These are phyloP conservation scores for Penicillium psychrosexuale DNA, from an alignment of 2,329 filamentous ascomycete genomes.

Conservation along the genomic window DNA sequence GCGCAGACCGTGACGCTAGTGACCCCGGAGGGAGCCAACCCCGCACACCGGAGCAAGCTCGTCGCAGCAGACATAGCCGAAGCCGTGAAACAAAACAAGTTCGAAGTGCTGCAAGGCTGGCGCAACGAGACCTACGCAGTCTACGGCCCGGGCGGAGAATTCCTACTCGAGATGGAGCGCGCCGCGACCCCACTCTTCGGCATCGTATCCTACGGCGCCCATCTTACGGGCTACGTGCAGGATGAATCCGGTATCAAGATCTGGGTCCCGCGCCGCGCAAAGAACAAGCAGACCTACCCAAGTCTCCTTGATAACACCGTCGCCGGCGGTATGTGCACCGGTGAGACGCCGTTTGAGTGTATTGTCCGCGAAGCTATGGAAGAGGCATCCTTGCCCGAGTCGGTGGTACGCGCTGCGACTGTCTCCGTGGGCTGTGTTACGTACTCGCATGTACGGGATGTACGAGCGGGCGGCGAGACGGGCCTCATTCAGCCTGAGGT, in stretches of 20 bases:
- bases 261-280: constrained; percentile 78
- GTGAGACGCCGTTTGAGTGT: constrained; percentile 76
- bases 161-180: constrained; percentile 74
- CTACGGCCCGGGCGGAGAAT: constrained; percentile 58
- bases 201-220: constrained; percentile 72
- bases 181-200: constrained; percentile 71
- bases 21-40: constrained; percentile 54
- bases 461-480: constrained; percentile 72
- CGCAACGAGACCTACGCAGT: constrained; percentile 77
- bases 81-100: constrained; percentile 68
- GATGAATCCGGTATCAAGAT: constrained; percentile 62
- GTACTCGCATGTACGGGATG: constrained; percentile 78
- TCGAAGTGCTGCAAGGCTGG: constrained; percentile 75
- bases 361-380: constrained; percentile 83
- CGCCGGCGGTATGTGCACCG: constrained; percentile 77
- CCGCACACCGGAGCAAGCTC: constrained; percentile 59
- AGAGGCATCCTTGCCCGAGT: constrained; percentile 76
- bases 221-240: constrained; percentile 71
- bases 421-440: constrained; percentile 68
- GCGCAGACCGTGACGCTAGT: constrained; percentile 62
- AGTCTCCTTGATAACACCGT: constrained; percentile 95
- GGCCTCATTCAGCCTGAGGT: constrained; percentile 84
- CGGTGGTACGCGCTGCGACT: constrained; percentile 61
- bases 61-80: constrained; percentile 59
- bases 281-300: constrained; percentile 79